These are phyloP conservation scores for Umbellularia californica DNA, from an alignment of 164 flowering plant species.

Conservation along the genomic window DNA sequence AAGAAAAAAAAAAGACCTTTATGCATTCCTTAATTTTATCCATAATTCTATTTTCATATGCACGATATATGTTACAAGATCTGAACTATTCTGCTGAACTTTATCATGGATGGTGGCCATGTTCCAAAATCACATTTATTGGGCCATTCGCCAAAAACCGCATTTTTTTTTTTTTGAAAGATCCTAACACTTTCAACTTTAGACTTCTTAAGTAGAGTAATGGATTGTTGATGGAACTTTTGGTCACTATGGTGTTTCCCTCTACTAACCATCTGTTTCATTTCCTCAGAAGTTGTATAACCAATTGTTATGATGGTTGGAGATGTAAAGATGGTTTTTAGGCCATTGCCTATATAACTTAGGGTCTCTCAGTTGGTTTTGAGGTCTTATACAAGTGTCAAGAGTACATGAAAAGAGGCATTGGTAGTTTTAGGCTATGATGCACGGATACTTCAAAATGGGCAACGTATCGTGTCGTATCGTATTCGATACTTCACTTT, in stretches of 20 bases:
- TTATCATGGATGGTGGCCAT: too few species aligned
- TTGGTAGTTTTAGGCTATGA: too few species aligned
- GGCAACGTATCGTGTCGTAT: too few species aligned
- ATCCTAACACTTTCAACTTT: not conserved
- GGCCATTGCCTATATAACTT: not conserved
- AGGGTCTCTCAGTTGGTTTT: not conserved
- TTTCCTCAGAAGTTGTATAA: not conserved
- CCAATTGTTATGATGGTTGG: not conserved
- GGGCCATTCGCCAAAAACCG: too few species aligned
- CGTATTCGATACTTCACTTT: too few species aligned
- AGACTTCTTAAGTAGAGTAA: too few species aligned
- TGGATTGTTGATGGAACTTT: not conserved
- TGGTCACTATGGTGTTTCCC: not conserved
- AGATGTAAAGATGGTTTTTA: not conserved
- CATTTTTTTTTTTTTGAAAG: not conserved
- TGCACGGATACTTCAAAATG: too few species aligned
- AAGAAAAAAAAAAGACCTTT: too few species aligned
- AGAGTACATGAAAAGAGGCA: too few species aligned
- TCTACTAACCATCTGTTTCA: not conserved
- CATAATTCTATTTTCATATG: not conserved
- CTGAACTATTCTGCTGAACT: not conserved
- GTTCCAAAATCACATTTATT: too few species aligned
- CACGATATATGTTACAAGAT: not conserved
- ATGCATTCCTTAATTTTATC: not conserved
- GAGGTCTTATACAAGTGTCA: not conserved